A percentile compares a stretch with the other conserved stretches of the same genome.
Evolutionary conservation across 257 asterid genomes (phyloP).

Genomic region (Capsicum chinense): DNA sequence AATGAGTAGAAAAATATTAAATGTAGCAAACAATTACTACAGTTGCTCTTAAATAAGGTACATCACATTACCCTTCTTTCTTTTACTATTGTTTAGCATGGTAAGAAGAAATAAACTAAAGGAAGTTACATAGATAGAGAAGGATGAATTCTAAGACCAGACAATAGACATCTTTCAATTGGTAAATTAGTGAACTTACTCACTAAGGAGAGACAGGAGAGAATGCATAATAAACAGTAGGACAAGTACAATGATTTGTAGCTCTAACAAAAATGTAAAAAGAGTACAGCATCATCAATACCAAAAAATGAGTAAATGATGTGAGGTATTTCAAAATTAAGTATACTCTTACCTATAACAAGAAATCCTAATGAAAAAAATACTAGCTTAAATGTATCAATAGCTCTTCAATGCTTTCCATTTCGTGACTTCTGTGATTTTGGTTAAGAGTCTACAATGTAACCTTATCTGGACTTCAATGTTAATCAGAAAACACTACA

Average conservation of each 20-base stretch:
- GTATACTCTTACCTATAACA: background rate
- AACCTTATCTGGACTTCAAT: constrained; percentile 5
- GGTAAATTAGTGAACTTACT: background rate
- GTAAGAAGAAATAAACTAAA: background rate
- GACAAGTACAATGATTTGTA: too few species aligned
- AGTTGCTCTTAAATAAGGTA: constrained; percentile 9
- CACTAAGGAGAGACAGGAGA: background rate
- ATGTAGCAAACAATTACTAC: background rate
- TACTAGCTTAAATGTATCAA: constrained; percentile 12
- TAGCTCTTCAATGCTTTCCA: background rate
- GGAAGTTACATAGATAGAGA: background rate
- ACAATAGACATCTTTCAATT: background rate
- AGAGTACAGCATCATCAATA: too few species aligned
- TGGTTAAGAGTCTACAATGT: background rate
- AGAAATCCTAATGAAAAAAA: background rate
- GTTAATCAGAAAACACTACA: too few species aligned
- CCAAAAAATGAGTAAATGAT: too few species aligned
- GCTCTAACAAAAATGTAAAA: too few species aligned
- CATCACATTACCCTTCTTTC: background rate
- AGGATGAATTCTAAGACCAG: background rate
- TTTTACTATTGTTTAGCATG: background rate
- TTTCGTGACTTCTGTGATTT: background rate
- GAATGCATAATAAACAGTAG: too few species aligned
- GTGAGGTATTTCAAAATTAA: too few species aligned
- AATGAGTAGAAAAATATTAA: background rate